These are phyloP conservation scores for Nevesoporus exiguus DNA, from an alignment of 768 basidiomycete species.

Conservation along the genomic window DNA sequence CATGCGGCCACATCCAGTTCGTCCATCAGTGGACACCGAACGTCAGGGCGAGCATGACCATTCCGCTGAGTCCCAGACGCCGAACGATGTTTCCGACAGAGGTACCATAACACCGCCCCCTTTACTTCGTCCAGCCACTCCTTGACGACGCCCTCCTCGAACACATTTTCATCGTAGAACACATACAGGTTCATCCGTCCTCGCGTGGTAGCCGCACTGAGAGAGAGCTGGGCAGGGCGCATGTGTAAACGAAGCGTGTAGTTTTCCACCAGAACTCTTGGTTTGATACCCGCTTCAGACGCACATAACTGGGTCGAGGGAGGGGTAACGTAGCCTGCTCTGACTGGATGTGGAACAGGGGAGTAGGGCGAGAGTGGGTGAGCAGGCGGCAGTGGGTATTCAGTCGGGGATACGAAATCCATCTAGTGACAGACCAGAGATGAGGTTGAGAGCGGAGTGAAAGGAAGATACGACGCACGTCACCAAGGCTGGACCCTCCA, in stretches of 20 bases:
- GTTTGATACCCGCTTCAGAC: not conserved
- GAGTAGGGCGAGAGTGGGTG: constrained; percentile 24
- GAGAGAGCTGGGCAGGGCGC: constrained; percentile 43
- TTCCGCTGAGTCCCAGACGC: not conserved
- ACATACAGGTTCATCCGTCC: constrained; percentile 33
- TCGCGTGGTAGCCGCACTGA: constrained; percentile 37
- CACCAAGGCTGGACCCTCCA: constrained; percentile 31
- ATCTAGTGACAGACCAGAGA: constrained; percentile 22
- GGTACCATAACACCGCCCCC: constrained; percentile 32
- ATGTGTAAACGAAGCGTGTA: constrained; percentile 32
- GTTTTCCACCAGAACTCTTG: constrained; percentile 13
- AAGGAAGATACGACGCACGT: constrained; percentile 7
- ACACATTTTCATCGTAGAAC: constrained; percentile 47
- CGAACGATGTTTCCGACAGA: constrained; percentile 15
- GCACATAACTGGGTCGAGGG: not conserved
- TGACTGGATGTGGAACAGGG: constrained; percentile 11
- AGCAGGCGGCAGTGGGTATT: constrained; percentile 33
- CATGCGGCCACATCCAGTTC: no score
- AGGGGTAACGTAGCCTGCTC: constrained; percentile 5
- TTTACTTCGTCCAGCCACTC: constrained; percentile 50
- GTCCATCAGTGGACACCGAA: no score
- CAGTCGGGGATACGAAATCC: constrained; percentile 33
- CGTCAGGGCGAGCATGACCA: not conserved
- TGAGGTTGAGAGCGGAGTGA: not conserved
- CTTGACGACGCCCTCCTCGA: constrained; percentile 35